Percentiles rank a stretch among this genome's conserved stretches.
Conservation (phyloP, 768 basidiomycete genomes). For the Boletus vermiculosoides region DNA sequence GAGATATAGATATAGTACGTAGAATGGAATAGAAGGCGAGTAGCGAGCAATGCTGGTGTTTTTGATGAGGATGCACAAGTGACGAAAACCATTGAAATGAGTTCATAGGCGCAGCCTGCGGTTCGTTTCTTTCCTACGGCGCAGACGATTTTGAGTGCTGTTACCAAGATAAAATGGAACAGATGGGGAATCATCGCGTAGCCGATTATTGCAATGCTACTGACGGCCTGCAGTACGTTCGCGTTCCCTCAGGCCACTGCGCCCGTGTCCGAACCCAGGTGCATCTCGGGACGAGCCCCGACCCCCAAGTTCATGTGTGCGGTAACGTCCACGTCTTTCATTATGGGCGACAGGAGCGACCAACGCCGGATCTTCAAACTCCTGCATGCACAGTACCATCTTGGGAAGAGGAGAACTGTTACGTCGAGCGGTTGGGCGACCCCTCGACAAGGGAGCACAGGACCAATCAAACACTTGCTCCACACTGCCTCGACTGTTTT, state of each 20-base stretch:
- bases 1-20: conserved; percentile 40
- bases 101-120: conserved; percentile 26
- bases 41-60: conserved; percentile 25
- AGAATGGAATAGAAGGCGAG: conserved; percentile 30
- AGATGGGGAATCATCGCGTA: conserved; percentile 1
- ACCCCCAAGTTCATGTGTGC: conserved; percentile 53
- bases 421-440: conserved; percentile 49
- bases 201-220: conserved; percentile 15
- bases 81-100: conserved; percentile 12
- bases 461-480: conserved; percentile 51
- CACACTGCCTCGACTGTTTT: conserved; percentile 35
- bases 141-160: conserved; percentile 15
- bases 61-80: conserved; percentile 27
- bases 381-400: conserved; percentile 39
- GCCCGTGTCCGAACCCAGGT: conserved; percentile 62
- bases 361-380: conserved; percentile 33
- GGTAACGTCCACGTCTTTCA: conserved; percentile 51
- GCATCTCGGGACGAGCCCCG: conserved; percentile 42
- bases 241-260: conserved; percentile 57
- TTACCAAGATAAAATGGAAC: background rate
- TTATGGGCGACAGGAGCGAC: conserved; percentile 20
- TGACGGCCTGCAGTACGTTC: conserved; percentile 33
- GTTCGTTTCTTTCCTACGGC: conserved; percentile 16
- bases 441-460: conserved; percentile 38
- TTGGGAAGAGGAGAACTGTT: conserved; percentile 60